Evolutionary conservation across 306 rosid genomes (phyloP).

Genomic region (Vigna mungo): DNA sequence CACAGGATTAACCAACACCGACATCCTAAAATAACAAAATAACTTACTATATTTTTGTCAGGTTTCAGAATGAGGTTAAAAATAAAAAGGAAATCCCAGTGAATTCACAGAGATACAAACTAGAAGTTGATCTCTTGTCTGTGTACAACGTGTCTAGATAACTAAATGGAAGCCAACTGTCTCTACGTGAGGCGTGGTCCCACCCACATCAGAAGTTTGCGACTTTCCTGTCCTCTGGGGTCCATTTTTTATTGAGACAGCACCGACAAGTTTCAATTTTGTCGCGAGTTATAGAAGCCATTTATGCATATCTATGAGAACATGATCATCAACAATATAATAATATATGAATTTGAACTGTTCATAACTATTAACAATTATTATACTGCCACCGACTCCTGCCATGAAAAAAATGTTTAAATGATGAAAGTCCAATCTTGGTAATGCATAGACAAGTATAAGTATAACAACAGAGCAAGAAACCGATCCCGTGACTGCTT

Average conservation of each 20-base stretch:
- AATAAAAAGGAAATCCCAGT: neutral
- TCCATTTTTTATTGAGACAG: neutral
- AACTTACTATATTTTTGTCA: neutral
- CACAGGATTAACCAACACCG: neutral
- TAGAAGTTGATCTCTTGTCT: neutral
- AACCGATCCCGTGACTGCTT: neutral
- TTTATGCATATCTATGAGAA: neutral
- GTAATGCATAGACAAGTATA: neutral
- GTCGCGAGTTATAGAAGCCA: conserved; percentile 20
- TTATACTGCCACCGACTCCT: neutral
- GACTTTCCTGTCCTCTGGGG: conserved; percentile 35
- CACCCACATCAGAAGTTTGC: neutral
- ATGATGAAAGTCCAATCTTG: neutral
- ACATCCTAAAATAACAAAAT: neutral
- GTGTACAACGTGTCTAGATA: neutral
- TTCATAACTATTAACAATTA: neutral
- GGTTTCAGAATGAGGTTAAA: conserved; percentile 9
- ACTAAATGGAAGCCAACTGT: neutral
- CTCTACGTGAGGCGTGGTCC: neutral
- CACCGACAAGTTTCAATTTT: conserved; percentile 48
- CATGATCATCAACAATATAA: neutral
- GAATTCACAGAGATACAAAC: neutral
- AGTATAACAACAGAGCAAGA: neutral
- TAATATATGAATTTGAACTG: neutral
- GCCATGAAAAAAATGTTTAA: neutral